Evolutionary conservation across 306 rosid genomes (phyloP).

Genomic region (Vachellia pachyceras): DNA sequence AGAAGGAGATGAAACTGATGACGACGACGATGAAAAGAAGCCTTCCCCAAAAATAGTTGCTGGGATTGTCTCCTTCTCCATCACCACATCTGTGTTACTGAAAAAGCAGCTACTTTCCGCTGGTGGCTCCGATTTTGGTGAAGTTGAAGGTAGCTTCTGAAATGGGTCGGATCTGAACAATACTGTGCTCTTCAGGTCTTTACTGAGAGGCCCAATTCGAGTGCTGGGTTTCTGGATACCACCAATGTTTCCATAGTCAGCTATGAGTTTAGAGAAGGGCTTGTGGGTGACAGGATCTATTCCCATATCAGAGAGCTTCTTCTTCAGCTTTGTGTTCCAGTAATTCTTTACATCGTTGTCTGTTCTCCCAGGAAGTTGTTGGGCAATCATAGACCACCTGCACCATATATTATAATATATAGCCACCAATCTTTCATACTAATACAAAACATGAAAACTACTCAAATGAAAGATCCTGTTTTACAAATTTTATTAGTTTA

Average conservation of each 20-base stretch:
- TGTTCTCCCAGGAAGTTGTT: conserved; percentile 92
- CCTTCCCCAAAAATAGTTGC: conserved; percentile 27
- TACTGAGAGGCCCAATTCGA: conserved; percentile 53
- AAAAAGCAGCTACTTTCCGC: conserved; percentile 28
- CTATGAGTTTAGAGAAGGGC: conserved; percentile 81
- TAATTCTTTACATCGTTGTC: conserved; percentile 84
- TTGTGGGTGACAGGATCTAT: conserved; percentile 93
- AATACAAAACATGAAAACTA: conserved; percentile 20
- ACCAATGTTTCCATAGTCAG: conserved; percentile 82
- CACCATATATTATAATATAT: background rate
- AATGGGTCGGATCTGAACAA: conserved; percentile 48
- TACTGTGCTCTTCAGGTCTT: conserved; percentile 62
- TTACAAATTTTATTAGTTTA: too few relatives aligned
- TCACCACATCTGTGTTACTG: conserved; percentile 23
- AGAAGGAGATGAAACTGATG: conserved; percentile 44
- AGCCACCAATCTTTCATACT: conserved; percentile 23
- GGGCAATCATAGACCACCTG: conserved; percentile 95
- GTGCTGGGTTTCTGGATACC: conserved; percentile 54
- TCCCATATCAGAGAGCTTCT: conserved; percentile 84
- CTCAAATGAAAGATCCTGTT: too few relatives aligned
- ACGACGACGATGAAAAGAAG: conserved; percentile 36
- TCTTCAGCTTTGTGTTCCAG: conserved; percentile 88
- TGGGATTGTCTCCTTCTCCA: conserved; percentile 42
- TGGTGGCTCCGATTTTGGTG: conserved; percentile 47
- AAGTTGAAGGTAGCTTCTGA: conserved; percentile 34